These are phyloP conservation scores for Mucor irregularis DNA, from an alignment of 371 early-diverging fungal species.

Conservation along the genomic window DNA sequence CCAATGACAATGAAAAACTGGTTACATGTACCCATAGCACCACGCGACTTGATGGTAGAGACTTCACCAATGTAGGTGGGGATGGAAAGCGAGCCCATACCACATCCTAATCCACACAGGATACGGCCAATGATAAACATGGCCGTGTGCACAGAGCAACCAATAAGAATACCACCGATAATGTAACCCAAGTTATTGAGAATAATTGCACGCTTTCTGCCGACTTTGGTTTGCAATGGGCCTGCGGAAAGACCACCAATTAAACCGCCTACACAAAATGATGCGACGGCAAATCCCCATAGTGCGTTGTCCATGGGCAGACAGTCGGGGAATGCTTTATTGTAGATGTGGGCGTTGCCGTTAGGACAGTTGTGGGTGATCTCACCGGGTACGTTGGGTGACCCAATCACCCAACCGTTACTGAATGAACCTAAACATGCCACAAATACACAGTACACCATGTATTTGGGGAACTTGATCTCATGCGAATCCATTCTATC, in stretches of 20 bases:
- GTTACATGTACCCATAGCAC: slow-evolving; percentile 52
- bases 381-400: slow-evolving; percentile 43
- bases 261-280: slow-evolving; percentile 72
- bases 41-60: slow-evolving; percentile 68
- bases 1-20: slow-evolving; percentile 64
- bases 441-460: slow-evolving; percentile 43
- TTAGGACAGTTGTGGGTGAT: slow-evolving; percentile 24
- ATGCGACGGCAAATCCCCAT: slow-evolving; percentile 62
- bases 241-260: slow-evolving; percentile 68
- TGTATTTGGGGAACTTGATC: slow-evolving; percentile 31
- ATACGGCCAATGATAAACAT: slow-evolving; percentile 79
- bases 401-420: slow-evolving; percentile 49
- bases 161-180: slow-evolving; percentile 61
- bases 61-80: slow-evolving; percentile 86
- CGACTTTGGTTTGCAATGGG: slow-evolving; percentile 50
- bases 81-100: slow-evolving; percentile 74
- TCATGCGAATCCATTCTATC: slow-evolving; percentile 38
- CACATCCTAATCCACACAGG: slow-evolving; percentile 78
- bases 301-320: slow-evolving; percentile 27
- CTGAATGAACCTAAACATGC: slow-evolving; percentile 38
- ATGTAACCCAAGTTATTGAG: slow-evolving; percentile 63
- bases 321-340: slow-evolving; percentile 24
- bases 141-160: slow-evolving; percentile 47
- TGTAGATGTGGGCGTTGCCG: slow-evolving; percentile 9
- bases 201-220: slow-evolving; percentile 66